Base-by-base conservation (phyloP, 768 basidiomycete genomes). In the Lyophyllum atratum region DNA sequence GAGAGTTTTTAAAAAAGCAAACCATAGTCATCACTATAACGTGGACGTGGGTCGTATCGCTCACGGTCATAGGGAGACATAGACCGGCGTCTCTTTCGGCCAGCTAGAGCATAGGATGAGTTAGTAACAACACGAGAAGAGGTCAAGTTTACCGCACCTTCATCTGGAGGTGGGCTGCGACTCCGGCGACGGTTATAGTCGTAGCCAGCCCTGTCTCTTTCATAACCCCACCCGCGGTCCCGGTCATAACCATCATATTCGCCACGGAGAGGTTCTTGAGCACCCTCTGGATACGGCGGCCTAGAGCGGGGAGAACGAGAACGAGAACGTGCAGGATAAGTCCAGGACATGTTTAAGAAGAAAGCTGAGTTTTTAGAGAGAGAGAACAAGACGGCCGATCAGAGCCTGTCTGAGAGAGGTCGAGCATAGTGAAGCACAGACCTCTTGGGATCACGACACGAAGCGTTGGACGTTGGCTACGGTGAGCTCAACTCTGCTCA, bases 401-500 rank as follows among this genome's bases (percentile, higher is more conserved):
- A 87, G 85, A 84, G 85, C 79, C 85, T 82, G 81, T 80, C 76
- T 79, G 82, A 80, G 78, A 78, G 84, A 83, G 84, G 87, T 84
- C 86, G 88, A 85, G 89, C 90, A 92, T 91, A 84, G 86, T 83
- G 85, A 86, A 86, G 86, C 83, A 93, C 90, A 90, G 90, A 93
- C 90, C 90, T 93, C 89, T 88, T 85, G 80, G 78, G 78, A 82
- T 80, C 80, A 77, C 81, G 80, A 77, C 78, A 79, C 73, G 74
- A 67, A 63, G 74, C 73, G 75, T 59, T 72, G 70, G 68, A 70
- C 74, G 76, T 75, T 75, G 78, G 72, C 72, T 69, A 60, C 66
- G 66, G 68, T 61, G 71, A 77, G 76, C 76, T 74, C 74, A 76
- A 75, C 75, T 65, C 65, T 76, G 74, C 77, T 74, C 71, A 70